Percentiles rank a stretch among this genome's conserved stretches.
Evolutionary conservation across 192 early-diverging fungal genomes (phyloP).

Genomic region (Chytriomyces confervae): DNA sequence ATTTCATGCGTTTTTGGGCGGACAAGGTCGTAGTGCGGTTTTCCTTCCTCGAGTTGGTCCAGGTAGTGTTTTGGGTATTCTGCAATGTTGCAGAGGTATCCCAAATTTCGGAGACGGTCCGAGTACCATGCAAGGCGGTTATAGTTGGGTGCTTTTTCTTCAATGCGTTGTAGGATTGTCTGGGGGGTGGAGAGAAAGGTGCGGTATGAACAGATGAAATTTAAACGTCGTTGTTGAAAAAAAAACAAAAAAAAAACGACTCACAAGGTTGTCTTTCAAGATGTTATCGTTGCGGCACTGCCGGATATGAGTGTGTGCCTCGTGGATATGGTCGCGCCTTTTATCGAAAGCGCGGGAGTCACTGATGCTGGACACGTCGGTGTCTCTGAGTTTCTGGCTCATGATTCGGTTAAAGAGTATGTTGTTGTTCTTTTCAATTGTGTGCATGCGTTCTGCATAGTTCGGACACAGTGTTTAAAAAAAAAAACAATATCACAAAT

Average conservation of each 20-base stretch:
- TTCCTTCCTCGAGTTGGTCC: slow-evolving; percentile 27
- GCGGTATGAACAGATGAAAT: no score
- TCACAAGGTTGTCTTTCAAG: slow-evolving; percentile 44
- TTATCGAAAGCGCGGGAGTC: not conserved
- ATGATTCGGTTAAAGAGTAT: slow-evolving; percentile 48
- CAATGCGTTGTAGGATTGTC: slow-evolving; percentile 51
- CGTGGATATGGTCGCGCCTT: slow-evolving; percentile 13
- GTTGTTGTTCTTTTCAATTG: slow-evolving; percentile 53
- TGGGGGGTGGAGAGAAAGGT: no score
- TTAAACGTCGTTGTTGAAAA: not conserved
- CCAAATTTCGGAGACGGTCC: slow-evolving; percentile 43
- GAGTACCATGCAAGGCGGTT: slow-evolving; percentile 38
- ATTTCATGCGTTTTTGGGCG: slow-evolving; percentile 23
- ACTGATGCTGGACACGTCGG: slow-evolving; percentile 12
- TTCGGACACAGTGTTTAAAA: not conserved
- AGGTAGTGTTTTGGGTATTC: slow-evolving; percentile 49
- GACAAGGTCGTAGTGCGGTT: slow-evolving; percentile 25
- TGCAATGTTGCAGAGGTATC: slow-evolving; percentile 52
- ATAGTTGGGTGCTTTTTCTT: slow-evolving; percentile 48
- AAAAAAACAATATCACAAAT: not conserved
- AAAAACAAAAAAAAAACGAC: no score
- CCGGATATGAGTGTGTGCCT: slow-evolving; percentile 5
- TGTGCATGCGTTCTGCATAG: slow-evolving; percentile 46
- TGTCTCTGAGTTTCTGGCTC: slow-evolving; percentile 13
- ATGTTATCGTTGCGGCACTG: slow-evolving; percentile 35